Percentiles rank a stretch among this genome's conserved stretches.
Conservation (phyloP, 257 asterid species). For the Solanum etuberosum region DNA sequence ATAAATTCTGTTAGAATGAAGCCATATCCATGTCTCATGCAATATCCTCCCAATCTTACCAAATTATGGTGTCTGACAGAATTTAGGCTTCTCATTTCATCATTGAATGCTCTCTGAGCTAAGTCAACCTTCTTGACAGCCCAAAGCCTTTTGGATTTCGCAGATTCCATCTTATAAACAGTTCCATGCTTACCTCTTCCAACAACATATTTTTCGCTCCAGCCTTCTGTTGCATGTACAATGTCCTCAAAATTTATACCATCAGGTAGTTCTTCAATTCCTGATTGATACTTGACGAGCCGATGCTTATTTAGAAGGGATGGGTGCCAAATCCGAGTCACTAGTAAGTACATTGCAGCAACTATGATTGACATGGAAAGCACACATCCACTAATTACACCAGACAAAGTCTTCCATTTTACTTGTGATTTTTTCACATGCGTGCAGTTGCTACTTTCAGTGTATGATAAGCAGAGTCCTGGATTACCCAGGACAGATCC, state of each 20-base stretch:
- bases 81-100: slow-evolving; percentile 26
- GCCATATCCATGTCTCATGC: slow-evolving; percentile 29
- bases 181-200: slow-evolving; percentile 47
- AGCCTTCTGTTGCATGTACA: slow-evolving; percentile 37
- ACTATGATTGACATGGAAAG: slow-evolving; percentile 12
- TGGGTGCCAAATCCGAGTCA: background rate
- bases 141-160: background rate
- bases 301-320: background rate
- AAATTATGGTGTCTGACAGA: slow-evolving; percentile 36
- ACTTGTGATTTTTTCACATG: slow-evolving; percentile 14
- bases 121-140: slow-evolving; percentile 30
- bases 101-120: slow-evolving; percentile 12
- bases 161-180: background rate
- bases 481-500: slow-evolving; percentile 26
- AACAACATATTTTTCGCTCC: slow-evolving; percentile 37
- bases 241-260: slow-evolving; percentile 29
- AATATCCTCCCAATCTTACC: slow-evolving; percentile 41
- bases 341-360: slow-evolving; percentile 5
- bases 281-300: slow-evolving; percentile 7
- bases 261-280: slow-evolving; percentile 30
- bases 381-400: slow-evolving; percentile 4
- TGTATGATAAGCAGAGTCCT: slow-evolving; percentile 12
- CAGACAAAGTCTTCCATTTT: slow-evolving; percentile 3
- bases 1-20: slow-evolving; percentile 33
- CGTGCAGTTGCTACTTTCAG: slow-evolving; percentile 2